phyloP scores from a whole-genome alignment of 176 grass and related monocot genomes.

The Lolium multiflorum region DNA sequence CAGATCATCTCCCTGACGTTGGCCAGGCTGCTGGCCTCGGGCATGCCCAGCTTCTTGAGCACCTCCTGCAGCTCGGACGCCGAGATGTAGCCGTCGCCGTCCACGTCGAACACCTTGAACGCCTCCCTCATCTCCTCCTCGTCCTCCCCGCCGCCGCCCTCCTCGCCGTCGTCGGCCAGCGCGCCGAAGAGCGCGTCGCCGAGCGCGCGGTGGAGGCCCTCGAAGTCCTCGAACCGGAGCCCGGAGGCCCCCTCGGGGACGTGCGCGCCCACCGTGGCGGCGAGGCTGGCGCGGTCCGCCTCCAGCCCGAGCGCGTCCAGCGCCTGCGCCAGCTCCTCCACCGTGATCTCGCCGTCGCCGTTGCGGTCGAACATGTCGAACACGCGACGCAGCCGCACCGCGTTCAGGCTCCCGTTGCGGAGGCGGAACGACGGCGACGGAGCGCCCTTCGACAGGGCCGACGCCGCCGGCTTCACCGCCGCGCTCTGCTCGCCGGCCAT shows the following conservation, averaged over 20 bases:
- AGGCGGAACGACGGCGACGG: slow-evolving; percentile 77
- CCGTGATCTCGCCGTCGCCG: slow-evolving; percentile 83
- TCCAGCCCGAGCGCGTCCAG: slow-evolving; percentile 76
- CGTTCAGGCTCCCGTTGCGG: slow-evolving; percentile 75
- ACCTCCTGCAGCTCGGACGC: slow-evolving; percentile 68
- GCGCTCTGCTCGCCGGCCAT: slow-evolving; percentile 33
- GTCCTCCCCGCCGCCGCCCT: not conserved
- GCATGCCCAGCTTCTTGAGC: slow-evolving; percentile 64
- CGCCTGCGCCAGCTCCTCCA: slow-evolving; percentile 72
- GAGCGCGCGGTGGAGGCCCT: slow-evolving; percentile 65
- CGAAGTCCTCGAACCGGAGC: slow-evolving; percentile 69
- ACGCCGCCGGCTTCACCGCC: slow-evolving; percentile 40
- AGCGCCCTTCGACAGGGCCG: slow-evolving; percentile 31
- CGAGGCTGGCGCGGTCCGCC: slow-evolving; percentile 50
- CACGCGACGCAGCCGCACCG: slow-evolving; percentile 65
- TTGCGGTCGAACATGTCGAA: slow-evolving; percentile 89
- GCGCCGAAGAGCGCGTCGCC: slow-evolving; percentile 64
- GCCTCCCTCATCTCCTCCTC: slow-evolving; percentile 77
- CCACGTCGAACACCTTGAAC: slow-evolving; percentile 79
- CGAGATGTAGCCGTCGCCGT: slow-evolving; percentile 80
- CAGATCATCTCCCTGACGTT: slow-evolving; percentile 67
- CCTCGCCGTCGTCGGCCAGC: not conserved
- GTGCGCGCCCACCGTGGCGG: slow-evolving; percentile 49
- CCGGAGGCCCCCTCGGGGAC: slow-evolving; percentile 57
- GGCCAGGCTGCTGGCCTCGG: slow-evolving; percentile 66